Conservation (phyloP, 768 basidiomycete species). For the Tricholoma terreum region DNA sequence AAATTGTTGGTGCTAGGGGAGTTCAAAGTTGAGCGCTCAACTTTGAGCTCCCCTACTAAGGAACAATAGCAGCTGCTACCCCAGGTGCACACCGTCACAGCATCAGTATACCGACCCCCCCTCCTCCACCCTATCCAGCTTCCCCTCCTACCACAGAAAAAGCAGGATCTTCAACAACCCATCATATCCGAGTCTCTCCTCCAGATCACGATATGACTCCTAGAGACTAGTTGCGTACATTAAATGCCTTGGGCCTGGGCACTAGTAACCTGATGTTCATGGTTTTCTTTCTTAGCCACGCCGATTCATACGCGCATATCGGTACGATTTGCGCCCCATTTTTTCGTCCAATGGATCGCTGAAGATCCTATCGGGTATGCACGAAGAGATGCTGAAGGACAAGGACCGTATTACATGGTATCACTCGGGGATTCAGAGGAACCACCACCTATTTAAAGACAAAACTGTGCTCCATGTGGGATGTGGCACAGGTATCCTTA, state of each 20-base stretch:
- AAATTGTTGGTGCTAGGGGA: no score
- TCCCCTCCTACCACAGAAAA: slow-evolving; percentile 19
- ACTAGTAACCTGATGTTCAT: slow-evolving; percentile 37
- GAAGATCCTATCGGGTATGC: slow-evolving; percentile 64
- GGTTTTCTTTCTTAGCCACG: slow-evolving; percentile 60
- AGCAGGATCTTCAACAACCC: slow-evolving; percentile 27
- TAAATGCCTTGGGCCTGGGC: slow-evolving; percentile 19
- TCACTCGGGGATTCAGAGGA: slow-evolving; percentile 91
- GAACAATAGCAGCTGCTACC: no score
- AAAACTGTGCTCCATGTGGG: slow-evolving; percentile 98
- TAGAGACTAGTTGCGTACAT: slow-evolving; percentile 76
- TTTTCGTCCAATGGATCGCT: not conserved
- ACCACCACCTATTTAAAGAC: slow-evolving; percentile 91
- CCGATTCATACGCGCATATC: slow-evolving; percentile 94
- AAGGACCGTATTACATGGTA: slow-evolving; percentile 92
- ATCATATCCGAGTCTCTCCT: slow-evolving; percentile 18
- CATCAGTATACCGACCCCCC: no score
- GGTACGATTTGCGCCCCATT: slow-evolving; percentile 44
- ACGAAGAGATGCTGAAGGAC: slow-evolving; percentile 99
- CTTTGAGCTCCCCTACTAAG: no score
- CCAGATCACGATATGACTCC: slow-evolving; percentile 66
- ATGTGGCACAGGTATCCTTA: slow-evolving; percentile 96
- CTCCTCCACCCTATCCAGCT: slow-evolving; percentile 16
- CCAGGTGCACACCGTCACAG: no score
- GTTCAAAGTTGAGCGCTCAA: no score